phyloP scores from a whole-genome alignment of 768 basidiomycete species.

The Mycena sanguinolenta region DNA sequence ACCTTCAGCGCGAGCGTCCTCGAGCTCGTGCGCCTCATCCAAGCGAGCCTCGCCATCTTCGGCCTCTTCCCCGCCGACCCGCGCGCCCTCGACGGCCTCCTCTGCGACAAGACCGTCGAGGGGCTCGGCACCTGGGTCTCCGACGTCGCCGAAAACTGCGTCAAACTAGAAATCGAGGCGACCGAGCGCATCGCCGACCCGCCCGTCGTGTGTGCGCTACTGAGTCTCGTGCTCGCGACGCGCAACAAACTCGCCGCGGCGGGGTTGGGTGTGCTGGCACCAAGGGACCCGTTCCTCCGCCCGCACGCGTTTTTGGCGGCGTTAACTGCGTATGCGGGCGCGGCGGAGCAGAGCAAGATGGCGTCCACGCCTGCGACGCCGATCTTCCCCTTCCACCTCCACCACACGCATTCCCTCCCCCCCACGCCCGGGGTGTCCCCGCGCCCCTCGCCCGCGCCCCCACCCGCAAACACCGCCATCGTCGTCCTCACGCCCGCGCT shows the following conservation, averaged over 20 bases:
- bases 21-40: conserved; percentile 81
- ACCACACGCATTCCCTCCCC: conserved; percentile 26
- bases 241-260: conserved; percentile 79
- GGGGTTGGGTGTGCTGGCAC: conserved; percentile 56
- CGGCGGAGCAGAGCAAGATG: conserved; percentile 29
- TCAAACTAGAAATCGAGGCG: conserved; percentile 75
- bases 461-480: neutral
- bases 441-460: too few relatives aligned
- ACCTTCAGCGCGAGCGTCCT: conserved; percentile 77
- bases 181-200: conserved; percentile 84
- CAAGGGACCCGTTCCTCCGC: conserved; percentile 86
- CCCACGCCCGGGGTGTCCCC: conserved; percentile 24
- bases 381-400: conserved; percentile 39
- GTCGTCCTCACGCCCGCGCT: conserved; percentile 59
- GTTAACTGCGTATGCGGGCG: conserved; percentile 55
- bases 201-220: conserved; percentile 73
- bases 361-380: conserved; percentile 36
- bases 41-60: conserved; percentile 78
- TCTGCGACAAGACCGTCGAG: conserved; percentile 83
- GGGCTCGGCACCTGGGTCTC: conserved; percentile 78
- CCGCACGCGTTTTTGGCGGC: conserved; percentile 69
- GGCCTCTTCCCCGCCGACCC: conserved; percentile 63
- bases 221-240: conserved; percentile 75
- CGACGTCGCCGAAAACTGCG: conserved; percentile 72
- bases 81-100: conserved; percentile 68